A percentile compares a stretch with the other conserved stretches of the same genome.
These are phyloP conservation scores for Kodamaea kaohsiungensis DNA, from an alignment of 805 yeast genomes.

Conservation along the genomic window DNA sequence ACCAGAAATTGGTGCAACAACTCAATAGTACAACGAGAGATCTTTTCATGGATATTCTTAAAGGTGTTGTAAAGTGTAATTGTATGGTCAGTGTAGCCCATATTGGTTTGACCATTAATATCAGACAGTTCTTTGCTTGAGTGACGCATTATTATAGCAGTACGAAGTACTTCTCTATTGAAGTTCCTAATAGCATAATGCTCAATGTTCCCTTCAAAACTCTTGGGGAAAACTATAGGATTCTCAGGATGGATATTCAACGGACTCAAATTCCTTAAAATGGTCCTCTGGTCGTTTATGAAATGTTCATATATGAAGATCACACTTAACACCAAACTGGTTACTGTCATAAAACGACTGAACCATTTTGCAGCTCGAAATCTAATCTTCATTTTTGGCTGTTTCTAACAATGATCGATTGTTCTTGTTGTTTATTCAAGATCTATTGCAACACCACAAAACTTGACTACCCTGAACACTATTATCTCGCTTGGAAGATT, in stretches of 20 bases:
- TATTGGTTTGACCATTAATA: background rate
- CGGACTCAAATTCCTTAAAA: background rate
- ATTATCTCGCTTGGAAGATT: too few relatives aligned
- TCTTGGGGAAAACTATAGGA: slow-evolving; percentile 1
- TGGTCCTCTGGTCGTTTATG: background rate
- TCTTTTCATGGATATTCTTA: background rate
- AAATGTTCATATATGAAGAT: background rate
- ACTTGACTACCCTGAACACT: too few relatives aligned
- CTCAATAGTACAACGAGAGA: background rate
- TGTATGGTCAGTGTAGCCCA: background rate
- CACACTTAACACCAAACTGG: background rate
- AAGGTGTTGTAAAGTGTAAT: slow-evolving; percentile 4
- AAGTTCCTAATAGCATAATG: slow-evolving; percentile 1
- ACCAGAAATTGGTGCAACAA: slow-evolving; percentile 1
- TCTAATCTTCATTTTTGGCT: background rate
- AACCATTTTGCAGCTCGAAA: background rate
- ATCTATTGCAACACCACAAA: too few relatives aligned
- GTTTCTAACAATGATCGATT: background rate
- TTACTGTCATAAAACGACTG: background rate
- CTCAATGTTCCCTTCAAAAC: slow-evolving; percentile 1
- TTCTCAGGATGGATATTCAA: background rate
- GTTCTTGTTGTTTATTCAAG: too few relatives aligned
- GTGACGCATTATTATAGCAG: background rate
- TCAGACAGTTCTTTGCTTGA: background rate
- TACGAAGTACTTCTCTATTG: background rate